A percentile compares a stretch with the other conserved stretches of the same genome.
These are phyloP conservation scores for Echeveria elegans DNA, from an alignment of 164 flowering plant species.

Conservation along the genomic window DNA sequence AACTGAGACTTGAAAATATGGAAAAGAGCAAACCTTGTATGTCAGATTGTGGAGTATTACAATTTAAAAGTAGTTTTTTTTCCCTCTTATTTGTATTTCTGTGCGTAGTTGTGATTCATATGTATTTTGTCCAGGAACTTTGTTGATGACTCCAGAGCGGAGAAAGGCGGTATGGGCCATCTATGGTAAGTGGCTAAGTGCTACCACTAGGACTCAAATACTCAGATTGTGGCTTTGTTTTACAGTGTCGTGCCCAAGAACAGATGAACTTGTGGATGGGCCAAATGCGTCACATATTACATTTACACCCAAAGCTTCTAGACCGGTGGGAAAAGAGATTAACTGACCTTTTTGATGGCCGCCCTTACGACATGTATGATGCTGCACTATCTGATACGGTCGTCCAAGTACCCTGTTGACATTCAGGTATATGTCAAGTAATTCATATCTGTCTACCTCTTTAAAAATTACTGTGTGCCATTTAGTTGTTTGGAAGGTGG, in stretches of 20 bases:
- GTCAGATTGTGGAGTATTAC: too few relatives aligned
- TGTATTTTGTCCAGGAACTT: slow-evolving; percentile 58
- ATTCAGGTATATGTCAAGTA: slow-evolving; percentile 85
- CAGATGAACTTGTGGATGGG: slow-evolving; percentile 94
- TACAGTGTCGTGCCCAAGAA: slow-evolving; percentile 93
- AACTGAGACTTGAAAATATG: too few relatives aligned
- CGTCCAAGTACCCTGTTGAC: slow-evolving; percentile 65
- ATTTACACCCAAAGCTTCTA: slow-evolving; percentile 63
- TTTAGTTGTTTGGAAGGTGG: too few relatives aligned
- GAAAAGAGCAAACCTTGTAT: too few relatives aligned
- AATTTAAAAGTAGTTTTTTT: too few relatives aligned
- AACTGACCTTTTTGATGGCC: background rate
- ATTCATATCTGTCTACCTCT: too few relatives aligned
- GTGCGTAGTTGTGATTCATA: background rate
- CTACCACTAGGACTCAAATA: too few relatives aligned
- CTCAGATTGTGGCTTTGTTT: background rate
- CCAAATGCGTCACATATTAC: slow-evolving; percentile 95
- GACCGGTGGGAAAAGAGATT: slow-evolving; percentile 29
- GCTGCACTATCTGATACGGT: slow-evolving; percentile 55
- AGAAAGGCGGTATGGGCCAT: slow-evolving; percentile 88
- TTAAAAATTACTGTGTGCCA: too few relatives aligned
- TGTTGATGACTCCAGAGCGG: slow-evolving; percentile 83
- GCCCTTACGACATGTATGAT: background rate
- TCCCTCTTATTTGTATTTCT: too few relatives aligned
- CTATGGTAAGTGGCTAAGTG: slow-evolving; percentile 61